A percentile compares a stretch with the other conserved stretches of the same genome.
phyloP scores from a whole-genome alignment of 2,329 filamentous ascomycete genomes.

The Aspergillus sp. region DNA sequence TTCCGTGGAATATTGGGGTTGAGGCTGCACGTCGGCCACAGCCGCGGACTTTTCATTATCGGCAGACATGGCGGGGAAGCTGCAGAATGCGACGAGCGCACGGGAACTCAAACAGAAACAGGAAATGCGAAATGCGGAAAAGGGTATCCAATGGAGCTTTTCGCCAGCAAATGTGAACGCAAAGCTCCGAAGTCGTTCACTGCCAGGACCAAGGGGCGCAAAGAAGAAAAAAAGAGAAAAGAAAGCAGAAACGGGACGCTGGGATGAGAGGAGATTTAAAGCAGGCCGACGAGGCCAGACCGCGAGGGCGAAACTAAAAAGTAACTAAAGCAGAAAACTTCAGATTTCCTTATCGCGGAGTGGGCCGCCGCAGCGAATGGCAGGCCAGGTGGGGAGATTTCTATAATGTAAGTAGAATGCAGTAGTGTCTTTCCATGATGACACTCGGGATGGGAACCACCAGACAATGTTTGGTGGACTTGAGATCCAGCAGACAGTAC shows the following conservation, averaged over 20 bases:
- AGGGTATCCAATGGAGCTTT: constrained; percentile 6
- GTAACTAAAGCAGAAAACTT: background rate
- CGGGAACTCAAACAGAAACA: background rate
- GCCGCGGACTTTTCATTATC: constrained; percentile 6
- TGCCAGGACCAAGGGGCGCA: constrained; percentile 7
- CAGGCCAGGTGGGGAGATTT: background rate
- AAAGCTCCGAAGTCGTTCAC: constrained; percentile 15
- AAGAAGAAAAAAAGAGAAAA: constrained; percentile 7
- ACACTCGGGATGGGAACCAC: no score
- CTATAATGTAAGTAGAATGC: no score
- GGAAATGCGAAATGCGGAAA: background rate
- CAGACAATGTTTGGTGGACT: no score
- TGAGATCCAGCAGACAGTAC: no score
- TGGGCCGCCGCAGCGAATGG: background rate
- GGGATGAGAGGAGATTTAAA: background rate
- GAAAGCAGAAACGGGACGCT: background rate
- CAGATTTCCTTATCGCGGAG: background rate
- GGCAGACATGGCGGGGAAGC: constrained; percentile 3
- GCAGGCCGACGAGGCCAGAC: background rate
- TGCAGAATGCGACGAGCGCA: background rate
- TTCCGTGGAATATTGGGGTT: background rate
- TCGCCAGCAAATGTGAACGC: constrained; percentile 15
- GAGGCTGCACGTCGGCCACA: constrained; percentile 2
- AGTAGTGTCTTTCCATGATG: no score
- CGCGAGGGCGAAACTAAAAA: background rate